phyloP scores from a whole-genome alignment of 2,329 filamentous ascomycete species.

The Chrysoporthe cubensis region DNA sequence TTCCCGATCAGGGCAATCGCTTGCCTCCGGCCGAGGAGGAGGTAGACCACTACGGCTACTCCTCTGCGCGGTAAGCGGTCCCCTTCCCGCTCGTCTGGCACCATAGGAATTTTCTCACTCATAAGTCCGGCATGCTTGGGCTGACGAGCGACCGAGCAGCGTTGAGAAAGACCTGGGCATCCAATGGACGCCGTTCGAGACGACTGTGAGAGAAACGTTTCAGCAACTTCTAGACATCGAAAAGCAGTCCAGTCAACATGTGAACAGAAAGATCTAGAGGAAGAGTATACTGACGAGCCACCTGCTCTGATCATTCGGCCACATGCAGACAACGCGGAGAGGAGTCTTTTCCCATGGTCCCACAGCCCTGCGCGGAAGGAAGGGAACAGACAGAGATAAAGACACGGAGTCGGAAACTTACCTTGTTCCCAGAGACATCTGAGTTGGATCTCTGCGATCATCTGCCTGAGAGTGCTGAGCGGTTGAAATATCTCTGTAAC shows the following conservation, averaged over 20 bases:
- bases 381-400: too few relatives aligned
- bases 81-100: too few relatives aligned
- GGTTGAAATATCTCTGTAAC: too few relatives aligned
- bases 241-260: neutral
- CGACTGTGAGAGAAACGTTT: neutral
- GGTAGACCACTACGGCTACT: neutral
- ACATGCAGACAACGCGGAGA: too few relatives aligned
- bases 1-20: neutral
- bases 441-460: too few relatives aligned
- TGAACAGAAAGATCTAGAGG: neutral
- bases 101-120: neutral
- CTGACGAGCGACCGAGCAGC: neutral
- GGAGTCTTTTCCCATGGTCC: too few relatives aligned
- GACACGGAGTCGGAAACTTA: too few relatives aligned
- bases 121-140: neutral
- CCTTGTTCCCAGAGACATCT: too few relatives aligned
- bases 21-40: neutral
- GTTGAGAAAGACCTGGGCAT: neutral
- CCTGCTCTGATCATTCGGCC: too few relatives aligned
- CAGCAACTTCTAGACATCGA: neutral
- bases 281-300: neutral
- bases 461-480: too few relatives aligned
- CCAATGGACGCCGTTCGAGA: neutral
- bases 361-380: too few relatives aligned
- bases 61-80: neutral